Percentiles rank a stretch among this genome's conserved stretches.
Conservation (phyloP, 331 rosid genomes). For the Malus hybrid region DNA sequence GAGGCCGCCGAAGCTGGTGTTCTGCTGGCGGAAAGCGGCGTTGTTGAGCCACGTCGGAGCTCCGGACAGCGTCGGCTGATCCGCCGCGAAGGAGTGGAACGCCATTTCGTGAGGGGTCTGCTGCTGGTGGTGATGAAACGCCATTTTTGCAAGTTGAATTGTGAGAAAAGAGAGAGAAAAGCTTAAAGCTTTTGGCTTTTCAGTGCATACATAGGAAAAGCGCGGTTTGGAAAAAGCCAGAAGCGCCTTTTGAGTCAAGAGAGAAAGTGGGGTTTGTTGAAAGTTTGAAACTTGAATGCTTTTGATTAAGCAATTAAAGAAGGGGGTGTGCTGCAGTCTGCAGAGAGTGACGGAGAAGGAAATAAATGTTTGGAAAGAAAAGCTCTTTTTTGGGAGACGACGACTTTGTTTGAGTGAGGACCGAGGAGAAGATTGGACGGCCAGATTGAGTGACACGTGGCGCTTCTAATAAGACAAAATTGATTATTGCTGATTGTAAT, state of each 20-base stretch:
- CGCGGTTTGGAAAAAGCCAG: not conserved
- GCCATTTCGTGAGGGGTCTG: slow-evolving; percentile 20
- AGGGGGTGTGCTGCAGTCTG: not conserved
- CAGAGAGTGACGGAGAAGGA: not conserved
- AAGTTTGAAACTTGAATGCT: not conserved
- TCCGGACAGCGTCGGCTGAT: slow-evolving; percentile 16
- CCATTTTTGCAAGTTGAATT: slow-evolving; percentile 2
- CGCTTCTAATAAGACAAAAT: slow-evolving; percentile 3
- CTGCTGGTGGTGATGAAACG: slow-evolving; percentile 16
- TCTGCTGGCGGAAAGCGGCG: slow-evolving; percentile 41
- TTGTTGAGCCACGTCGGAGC: slow-evolving; percentile 90
- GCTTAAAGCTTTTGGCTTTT: not conserved
- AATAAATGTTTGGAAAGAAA: no score
- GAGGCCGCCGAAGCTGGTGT: slow-evolving; percentile 36
- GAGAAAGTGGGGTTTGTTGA: not conserved
- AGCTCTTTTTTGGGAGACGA: not conserved
- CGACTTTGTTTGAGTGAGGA: slow-evolving; percentile 10
- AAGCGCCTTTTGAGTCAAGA: not conserved
- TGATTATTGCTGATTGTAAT: not conserved
- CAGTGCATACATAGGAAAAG: not conserved
- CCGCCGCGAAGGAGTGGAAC: slow-evolving; percentile 17
- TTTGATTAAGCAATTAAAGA: not conserved
- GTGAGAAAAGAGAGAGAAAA: not conserved
- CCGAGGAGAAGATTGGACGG: slow-evolving; percentile 4
- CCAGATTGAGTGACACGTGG: not conserved